phyloP scores from a whole-genome alignment of 1,284 basidiomycete genomes.

The Microbotryum violaceum region DNA sequence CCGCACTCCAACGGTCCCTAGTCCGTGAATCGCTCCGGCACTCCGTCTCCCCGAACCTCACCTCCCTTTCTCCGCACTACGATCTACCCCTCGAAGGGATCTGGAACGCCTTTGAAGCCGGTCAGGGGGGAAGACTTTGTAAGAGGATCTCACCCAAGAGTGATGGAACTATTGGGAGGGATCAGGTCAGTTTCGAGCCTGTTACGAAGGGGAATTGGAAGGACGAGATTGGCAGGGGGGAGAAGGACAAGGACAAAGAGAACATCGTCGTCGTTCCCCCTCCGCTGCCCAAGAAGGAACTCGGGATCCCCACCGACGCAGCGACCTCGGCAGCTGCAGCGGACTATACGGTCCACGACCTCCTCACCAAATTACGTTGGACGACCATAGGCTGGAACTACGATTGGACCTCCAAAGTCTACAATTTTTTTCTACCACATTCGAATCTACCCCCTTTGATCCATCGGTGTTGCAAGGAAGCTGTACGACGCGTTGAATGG shows the following conservation, averaged over 20 bases:
- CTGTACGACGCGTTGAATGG: conserved; percentile 63
- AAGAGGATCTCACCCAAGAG: background rate
- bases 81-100: conserved; percentile 59
- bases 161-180: background rate
- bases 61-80: conserved; percentile 80
- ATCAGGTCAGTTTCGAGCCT: conserved; percentile 2
- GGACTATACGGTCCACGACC: conserved; percentile 8
- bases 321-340: too few relatives aligned
- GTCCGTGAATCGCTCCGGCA: conserved; percentile 61
- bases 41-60: conserved; percentile 68
- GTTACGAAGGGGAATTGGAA: conserved; percentile 5
- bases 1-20: conserved; percentile 56
- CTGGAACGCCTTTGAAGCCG: conserved; percentile 51
- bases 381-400: conserved; percentile 88
- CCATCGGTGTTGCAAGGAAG: conserved; percentile 53
- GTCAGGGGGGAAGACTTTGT: background rate
- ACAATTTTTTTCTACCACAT: conserved; percentile 66
- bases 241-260: background rate
- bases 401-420: conserved; percentile 78
- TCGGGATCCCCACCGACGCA: background rate
- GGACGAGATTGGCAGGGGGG: background rate
- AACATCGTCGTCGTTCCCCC: too few relatives aligned
- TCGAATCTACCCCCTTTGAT: conserved; percentile 56
- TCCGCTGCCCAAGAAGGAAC: background rate
- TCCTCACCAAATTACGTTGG: conserved; percentile 57